Conservation (phyloP, 768 basidiomycete species). For the Chiua virens region DNA sequence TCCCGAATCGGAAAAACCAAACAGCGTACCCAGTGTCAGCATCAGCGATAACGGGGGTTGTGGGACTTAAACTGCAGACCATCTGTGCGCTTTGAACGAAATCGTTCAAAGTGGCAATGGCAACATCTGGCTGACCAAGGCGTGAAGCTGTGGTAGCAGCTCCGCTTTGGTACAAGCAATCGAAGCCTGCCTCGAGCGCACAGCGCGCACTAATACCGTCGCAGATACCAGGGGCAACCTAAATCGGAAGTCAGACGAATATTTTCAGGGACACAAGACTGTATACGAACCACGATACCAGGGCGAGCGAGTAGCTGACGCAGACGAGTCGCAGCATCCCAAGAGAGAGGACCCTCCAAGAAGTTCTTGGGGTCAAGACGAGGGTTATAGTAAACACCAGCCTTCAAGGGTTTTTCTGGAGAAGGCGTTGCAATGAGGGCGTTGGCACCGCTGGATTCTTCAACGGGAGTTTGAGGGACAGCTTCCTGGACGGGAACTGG, state of each 20-base stretch:
- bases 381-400: conserved; percentile 57
- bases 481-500: neutral
- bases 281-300: conserved; percentile 66
- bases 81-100: conserved; percentile 71
- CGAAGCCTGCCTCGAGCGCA: conserved; percentile 77
- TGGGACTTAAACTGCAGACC: conserved; percentile 65
- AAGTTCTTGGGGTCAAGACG: conserved; percentile 70
- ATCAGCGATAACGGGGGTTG: conserved; percentile 73
- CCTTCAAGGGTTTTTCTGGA: conserved; percentile 11
- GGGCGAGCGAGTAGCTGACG: conserved; percentile 70
- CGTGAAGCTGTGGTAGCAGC: conserved; percentile 81
- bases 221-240: conserved; percentile 79
- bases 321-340: conserved; percentile 68
- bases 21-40: conserved; percentile 68
- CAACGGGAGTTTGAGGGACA: conserved; percentile 4
- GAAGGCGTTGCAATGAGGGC: conserved; percentile 1
- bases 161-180: conserved; percentile 77
- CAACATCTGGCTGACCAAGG: conserved; percentile 75
- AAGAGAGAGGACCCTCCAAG: conserved; percentile 65
- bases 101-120: conserved; percentile 76
- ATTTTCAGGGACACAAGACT: neutral
- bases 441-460: neutral
- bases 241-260: neutral
- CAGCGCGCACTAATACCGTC: conserved; percentile 80
- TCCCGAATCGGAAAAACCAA: neutral